Base-by-base conservation (phyloP, 495 filamentous ascomycete species). In the Xylaria scruposa region DNA sequence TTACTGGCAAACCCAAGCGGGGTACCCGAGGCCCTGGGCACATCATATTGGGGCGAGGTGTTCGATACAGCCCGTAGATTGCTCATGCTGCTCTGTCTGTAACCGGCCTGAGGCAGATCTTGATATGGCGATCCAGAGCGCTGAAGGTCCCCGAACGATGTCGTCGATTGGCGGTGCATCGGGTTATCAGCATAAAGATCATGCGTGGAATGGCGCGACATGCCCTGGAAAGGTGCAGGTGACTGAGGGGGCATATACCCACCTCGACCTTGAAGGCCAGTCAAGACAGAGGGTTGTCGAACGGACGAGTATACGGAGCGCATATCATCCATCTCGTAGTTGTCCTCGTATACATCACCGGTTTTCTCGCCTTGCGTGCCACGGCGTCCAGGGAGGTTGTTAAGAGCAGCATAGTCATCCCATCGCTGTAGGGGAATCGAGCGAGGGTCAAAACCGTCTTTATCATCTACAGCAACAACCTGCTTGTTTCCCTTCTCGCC, bases 281-380 rank as follows among this genome's bases (percentile, higher is more conserved):
- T 96, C 56, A 99, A 87, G 71, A 99, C 92, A 0, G 94, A 97
- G 3, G 94, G 93, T 29, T 97, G 96, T 81, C 94, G 94, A 72
- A 95, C 93, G 2, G 94, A 97, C 10, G 95, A 98, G 82, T 98
- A 98, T 67, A 97, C 89, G 0, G 94, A 97, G 77, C 95, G 94
- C 87, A 98, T 96, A 76, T 99, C 96, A 77, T 99, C 96, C 91
- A 98, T 94, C 80, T 98, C 96, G 83, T 94, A 93, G 21, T 83
- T 90, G 73, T 94, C 91, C 31, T 90, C 87, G 75, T 93, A 94
- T 40, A 83, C 81, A 44, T 83, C 84, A 36, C 77, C 78, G 2
- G 80, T 84, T 85, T 97, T 97, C 84, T 97, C 94, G 47, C 83
- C 78, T 60, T 86, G 83, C 54, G 83, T 81, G 70, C 94, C 94